Conservation (phyloP, 2,329 filamentous ascomycete genomes). For the Nothophaeocryptopus gaeumannii region DNA sequence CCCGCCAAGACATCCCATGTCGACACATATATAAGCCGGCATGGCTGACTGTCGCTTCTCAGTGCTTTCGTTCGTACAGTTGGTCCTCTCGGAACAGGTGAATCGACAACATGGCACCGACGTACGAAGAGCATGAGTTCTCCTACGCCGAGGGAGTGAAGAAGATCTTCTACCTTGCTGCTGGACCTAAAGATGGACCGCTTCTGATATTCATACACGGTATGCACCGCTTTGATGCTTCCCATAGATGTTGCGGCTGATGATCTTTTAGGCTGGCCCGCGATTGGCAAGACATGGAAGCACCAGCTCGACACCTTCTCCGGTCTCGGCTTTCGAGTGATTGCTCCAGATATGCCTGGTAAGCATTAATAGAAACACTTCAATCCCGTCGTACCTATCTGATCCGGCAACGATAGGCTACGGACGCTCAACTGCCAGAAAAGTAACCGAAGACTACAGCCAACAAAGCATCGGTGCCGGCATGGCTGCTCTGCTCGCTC, state of each 20-base stretch:
- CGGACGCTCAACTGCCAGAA: slow-evolving; percentile 33
- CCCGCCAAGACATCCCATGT: too few relatives aligned
- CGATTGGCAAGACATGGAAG: slow-evolving; percentile 37
- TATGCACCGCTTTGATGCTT: too few relatives aligned
- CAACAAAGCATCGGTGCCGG: slow-evolving; percentile 30
- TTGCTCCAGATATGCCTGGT: slow-evolving; percentile 35
- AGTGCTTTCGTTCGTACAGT: too few relatives aligned
- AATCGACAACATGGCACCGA: slow-evolving; percentile 14
- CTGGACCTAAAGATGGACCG: slow-evolving; percentile 27
- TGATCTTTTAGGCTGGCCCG: slow-evolving; percentile 32
- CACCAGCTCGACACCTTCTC: slow-evolving; percentile 35
- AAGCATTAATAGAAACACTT: not conserved
- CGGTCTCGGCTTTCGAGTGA: slow-evolving; percentile 25
- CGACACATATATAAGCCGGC: too few relatives aligned
- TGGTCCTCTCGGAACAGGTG: too few relatives aligned
- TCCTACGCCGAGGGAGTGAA: slow-evolving; percentile 22
- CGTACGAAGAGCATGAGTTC: slow-evolving; percentile 23
- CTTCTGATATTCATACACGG: slow-evolving; percentile 32
- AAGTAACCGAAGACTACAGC: slow-evolving; percentile 32
- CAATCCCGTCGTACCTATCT: not conserved
- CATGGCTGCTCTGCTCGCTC: slow-evolving; percentile 40
- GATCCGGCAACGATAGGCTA: slow-evolving; percentile 30
- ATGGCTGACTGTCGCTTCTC: too few relatives aligned
- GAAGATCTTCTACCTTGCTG: slow-evolving; percentile 30
- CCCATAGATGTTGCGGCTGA: not conserved